Base-by-base conservation (phyloP, 805 yeast genomes). In the Wickerhamiella allomyrinae region DNA sequence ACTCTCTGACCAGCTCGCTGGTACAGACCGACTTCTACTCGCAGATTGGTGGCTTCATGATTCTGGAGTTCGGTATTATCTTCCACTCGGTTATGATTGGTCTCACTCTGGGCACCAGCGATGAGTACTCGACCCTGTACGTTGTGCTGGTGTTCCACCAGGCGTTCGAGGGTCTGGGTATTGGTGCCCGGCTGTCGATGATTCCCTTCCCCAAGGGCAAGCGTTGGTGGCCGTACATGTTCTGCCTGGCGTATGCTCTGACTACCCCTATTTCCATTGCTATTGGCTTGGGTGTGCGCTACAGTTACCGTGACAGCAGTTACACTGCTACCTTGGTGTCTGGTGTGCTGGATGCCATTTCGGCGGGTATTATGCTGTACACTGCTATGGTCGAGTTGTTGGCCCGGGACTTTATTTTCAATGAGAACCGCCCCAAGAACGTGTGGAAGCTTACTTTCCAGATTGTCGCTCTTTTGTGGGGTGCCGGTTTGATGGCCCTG, bases 21-120 rank as follows among this genome's bases (percentile, higher is more conserved):
- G 69, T 67, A 11, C 54, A 31, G 20, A 34, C 24, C 25, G 52
- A 45, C 13, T 59, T 56, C 44, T 44, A 48, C 29, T 34, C 54
- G 2, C 68, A 67, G 52, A 48, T 70, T 38, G 59, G 61, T 29
- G 70, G 73, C 2, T 65, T 76, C 39, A 57, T 76, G 36, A 69
- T 77, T 13, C 65, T 80, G 45, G 89, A 79, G 57, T 77, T 79
- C 49, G 89, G 89, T 46, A 69, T 79, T 34, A 57, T 79, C 13
- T 77, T 80, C 66, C 89, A 80, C 60, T 78, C 86, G 2, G 77
- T 80, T 2, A 74, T 80, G 61, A 71, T 80, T 48, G 89, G 89
- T 34, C 65, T 79, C 48, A 69, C 80, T 5, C 62, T 79, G 46
- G 82, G 82, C 7, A 71, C 75, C 17, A 57, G 77, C 9, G 80